Conservation (phyloP, 1,284 basidiomycete species). For the Cryptococcus sp. region DNA sequence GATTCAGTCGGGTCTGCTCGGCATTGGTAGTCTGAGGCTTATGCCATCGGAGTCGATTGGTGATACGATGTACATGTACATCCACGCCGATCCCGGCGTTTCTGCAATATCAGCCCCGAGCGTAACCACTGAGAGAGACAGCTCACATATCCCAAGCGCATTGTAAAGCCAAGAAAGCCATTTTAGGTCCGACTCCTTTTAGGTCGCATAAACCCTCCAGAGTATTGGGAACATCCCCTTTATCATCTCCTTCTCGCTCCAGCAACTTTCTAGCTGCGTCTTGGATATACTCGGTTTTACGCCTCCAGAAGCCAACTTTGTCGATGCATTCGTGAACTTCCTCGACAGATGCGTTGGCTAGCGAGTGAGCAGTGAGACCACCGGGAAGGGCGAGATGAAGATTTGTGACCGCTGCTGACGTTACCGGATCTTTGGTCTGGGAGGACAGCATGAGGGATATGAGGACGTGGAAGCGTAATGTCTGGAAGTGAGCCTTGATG, state of each 20-base stretch:
- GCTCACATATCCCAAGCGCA: slow-evolving; percentile 76
- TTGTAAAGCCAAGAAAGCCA: slow-evolving; percentile 81
- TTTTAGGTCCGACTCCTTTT: slow-evolving; percentile 86
- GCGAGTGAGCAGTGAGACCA: slow-evolving; percentile 66
- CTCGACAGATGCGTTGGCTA: slow-evolving; percentile 62
- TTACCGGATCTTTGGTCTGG: slow-evolving; percentile 89
- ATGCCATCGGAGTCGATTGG: slow-evolving; percentile 90
- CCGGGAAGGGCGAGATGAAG: slow-evolving; percentile 71
- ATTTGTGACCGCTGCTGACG: slow-evolving; percentile 73
- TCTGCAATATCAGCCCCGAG: slow-evolving; percentile 46
- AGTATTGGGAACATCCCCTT: slow-evolving; percentile 74
- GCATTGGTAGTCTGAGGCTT: slow-evolving; percentile 74
- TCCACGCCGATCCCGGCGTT: slow-evolving; percentile 96
- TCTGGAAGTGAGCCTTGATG: slow-evolving; percentile 50
- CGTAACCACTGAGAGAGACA: not conserved
- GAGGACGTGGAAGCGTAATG: slow-evolving; percentile 74
- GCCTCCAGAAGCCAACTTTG: slow-evolving; percentile 90
- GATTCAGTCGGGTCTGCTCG: slow-evolving; percentile 80
- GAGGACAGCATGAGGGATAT: slow-evolving; percentile 93
- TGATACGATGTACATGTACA: slow-evolving; percentile 91
- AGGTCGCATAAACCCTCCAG: slow-evolving; percentile 78
- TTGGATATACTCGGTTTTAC: slow-evolving; percentile 72
- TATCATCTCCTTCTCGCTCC: slow-evolving; percentile 46
- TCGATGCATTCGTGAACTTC: slow-evolving; percentile 68
- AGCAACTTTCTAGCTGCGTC: slow-evolving; percentile 67